These are phyloP conservation scores for Striga asiatica DNA, from an alignment of 257 asterid species.

Conservation along the genomic window DNA sequence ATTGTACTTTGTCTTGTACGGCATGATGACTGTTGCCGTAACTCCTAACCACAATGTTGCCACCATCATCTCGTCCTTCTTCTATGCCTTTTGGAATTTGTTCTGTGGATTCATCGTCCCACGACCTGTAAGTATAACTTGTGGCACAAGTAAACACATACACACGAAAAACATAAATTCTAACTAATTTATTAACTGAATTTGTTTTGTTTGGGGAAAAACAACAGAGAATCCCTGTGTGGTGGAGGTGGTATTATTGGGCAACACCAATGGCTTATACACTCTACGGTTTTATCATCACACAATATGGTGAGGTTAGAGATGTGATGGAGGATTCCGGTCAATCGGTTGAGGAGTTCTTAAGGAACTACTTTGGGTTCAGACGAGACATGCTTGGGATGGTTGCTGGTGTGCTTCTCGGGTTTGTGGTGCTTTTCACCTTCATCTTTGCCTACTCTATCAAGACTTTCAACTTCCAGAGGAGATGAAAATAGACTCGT, in stretches of 20 bases:
- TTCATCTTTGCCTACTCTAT: conserved; percentile 26
- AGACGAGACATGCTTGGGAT: conserved; percentile 21
- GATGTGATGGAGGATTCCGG: conserved; percentile 11
- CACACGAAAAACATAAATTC: background rate
- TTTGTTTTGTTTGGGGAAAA: too few species aligned
- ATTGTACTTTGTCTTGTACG: background rate
- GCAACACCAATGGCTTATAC: conserved; percentile 49
- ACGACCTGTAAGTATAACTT: conserved; percentile 1
- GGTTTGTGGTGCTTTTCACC: conserved; percentile 21
- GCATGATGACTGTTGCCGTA: background rate
- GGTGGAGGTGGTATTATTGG: conserved; percentile 94
- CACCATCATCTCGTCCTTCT: background rate
- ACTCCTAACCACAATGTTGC: conserved; percentile 1
- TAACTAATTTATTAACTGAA: background rate
- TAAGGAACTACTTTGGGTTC: conserved; percentile 27
- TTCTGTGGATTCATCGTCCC: background rate
- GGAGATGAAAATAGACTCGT: conserved; percentile 29
- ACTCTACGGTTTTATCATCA: conserved; percentile 51
- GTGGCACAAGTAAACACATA: background rate
- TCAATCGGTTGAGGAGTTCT: conserved; percentile 20
- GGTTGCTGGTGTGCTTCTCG: conserved; percentile 17
- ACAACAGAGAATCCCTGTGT: conserved; percentile 65
- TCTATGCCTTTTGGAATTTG: background rate
- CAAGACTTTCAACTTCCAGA: conserved; percentile 39
- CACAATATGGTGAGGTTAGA: conserved; percentile 51